Conservation (phyloP, 2,329 filamentous ascomycete species). For the Arthrobotrys iridis region DNA sequence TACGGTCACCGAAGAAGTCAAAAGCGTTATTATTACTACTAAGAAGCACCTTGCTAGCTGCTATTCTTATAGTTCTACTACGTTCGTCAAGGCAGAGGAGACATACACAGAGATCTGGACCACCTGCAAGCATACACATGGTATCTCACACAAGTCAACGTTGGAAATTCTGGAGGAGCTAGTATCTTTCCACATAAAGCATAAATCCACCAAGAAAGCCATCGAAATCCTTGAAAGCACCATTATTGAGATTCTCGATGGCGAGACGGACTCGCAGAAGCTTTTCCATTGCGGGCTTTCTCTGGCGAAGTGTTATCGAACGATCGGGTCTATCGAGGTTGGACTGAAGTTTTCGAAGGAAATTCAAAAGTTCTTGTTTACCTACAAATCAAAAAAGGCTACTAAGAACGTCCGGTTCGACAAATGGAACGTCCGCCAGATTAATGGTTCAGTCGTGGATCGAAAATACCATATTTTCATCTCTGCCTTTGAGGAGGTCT, state of each 20-base stretch:
- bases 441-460: conserved; percentile 22
- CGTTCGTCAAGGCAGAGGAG: conserved; percentile 19
- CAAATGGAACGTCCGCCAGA: conserved; percentile 8
- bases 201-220: conserved; percentile 21
- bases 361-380: conserved; percentile 32
- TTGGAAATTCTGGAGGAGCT: conserved; percentile 19
- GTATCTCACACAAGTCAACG: conserved; percentile 9
- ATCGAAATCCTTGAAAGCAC: conserved; percentile 24
- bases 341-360: conserved; percentile 29
- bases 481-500: conserved; percentile 23
- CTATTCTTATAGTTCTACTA: conserved; percentile 22
- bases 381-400: not conserved
- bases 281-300: conserved; percentile 24
- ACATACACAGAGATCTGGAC: conserved; percentile 32
- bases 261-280: conserved; percentile 16
- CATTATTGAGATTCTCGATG: conserved; percentile 32
- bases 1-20: conserved; percentile 29
- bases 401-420: not conserved
- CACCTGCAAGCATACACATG: conserved; percentile 22
- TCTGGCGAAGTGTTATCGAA: conserved; percentile 19
- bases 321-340: conserved; percentile 20
- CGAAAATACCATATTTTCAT: conserved; percentile 30
- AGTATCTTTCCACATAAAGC: conserved; percentile 13
- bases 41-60: conserved; percentile 35
- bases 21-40: conserved; percentile 14